Evolutionary conservation across 352 stramenopile species (phyloP).

Genomic region (Hyaloperonospora arabidopsidis): DNA sequence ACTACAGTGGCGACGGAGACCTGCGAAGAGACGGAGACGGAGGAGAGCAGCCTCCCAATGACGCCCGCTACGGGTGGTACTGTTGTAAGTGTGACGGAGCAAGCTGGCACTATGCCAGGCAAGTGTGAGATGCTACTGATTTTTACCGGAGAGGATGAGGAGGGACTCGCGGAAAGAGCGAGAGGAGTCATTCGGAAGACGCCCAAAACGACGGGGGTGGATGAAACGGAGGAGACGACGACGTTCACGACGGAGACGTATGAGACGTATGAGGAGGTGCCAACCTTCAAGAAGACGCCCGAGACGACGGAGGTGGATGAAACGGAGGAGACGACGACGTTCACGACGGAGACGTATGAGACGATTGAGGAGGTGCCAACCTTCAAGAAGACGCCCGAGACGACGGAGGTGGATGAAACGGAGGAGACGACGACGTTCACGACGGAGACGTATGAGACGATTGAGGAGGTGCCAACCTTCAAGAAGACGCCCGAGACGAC

Average conservation of each 20-base stretch:
- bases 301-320: conserved; percentile 1
- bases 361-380: too few species aligned
- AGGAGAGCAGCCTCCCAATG: too few species aligned
- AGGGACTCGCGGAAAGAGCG: too few species aligned
- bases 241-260: conserved; percentile 1
- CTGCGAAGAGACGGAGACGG: neutral
- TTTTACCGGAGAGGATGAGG: too few species aligned
- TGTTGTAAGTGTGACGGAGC: conserved; percentile 3
- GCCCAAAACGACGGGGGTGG: neutral
- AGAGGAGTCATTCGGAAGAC: too few species aligned
- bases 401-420: too few species aligned
- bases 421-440: too few species aligned
- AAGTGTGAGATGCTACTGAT: too few species aligned
- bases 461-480: too few species aligned
- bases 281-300: neutral
- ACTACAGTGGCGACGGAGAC: conserved; percentile 1
- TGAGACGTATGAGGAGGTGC: neutral
- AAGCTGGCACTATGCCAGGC: conserved; percentile 2
- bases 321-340: conserved; percentile 7
- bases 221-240: conserved; percentile 3
- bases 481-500: too few species aligned
- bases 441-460: neutral
- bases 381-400: too few species aligned
- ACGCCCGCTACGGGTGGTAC: neutral
- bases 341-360: neutral